Evolutionary conservation across 176 grass and related monocot genomes (phyloP).

Genomic region (Calamus simplicifolius): DNA sequence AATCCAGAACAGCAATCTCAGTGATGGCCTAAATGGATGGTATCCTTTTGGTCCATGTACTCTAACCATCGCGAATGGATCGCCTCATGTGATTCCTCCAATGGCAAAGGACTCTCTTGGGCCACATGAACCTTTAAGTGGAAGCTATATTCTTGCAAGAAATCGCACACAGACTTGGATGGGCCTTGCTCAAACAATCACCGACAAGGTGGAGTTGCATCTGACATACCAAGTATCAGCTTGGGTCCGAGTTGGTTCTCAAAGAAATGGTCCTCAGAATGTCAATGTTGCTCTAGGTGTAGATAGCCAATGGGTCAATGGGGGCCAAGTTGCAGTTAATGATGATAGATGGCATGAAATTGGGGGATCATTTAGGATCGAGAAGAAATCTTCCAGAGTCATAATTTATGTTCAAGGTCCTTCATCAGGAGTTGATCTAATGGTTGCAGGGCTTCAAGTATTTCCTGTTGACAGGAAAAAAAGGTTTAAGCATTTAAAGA

Average conservation of each 20-base stretch:
- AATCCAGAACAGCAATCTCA: slow-evolving; percentile 58
- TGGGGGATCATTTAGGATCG: slow-evolving; percentile 63
- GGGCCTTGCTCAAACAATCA: slow-evolving; percentile 69
- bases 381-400: slow-evolving; percentile 39
- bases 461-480: slow-evolving; percentile 58
- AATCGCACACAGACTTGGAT: slow-evolving; percentile 80
- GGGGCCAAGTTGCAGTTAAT: slow-evolving; percentile 46
- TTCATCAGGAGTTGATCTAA: slow-evolving; percentile 54
- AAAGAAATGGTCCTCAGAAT: slow-evolving; percentile 27
- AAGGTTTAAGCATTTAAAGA: slow-evolving; percentile 45
- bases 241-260: slow-evolving; percentile 58
- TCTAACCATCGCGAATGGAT: slow-evolving; percentile 41
- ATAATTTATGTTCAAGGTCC: slow-evolving; percentile 78
- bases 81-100: slow-evolving; percentile 48
- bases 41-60: slow-evolving; percentile 52
- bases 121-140: slow-evolving; percentile 43
- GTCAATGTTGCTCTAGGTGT: slow-evolving; percentile 43
- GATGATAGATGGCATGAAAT: slow-evolving; percentile 89
- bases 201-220: slow-evolving; percentile 46
- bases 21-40: slow-evolving; percentile 56
- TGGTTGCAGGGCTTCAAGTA: slow-evolving; percentile 74
- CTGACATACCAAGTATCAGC: slow-evolving; percentile 79
- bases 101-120: slow-evolving; percentile 59
- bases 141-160: slow-evolving; percentile 60
- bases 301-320: slow-evolving; percentile 69